Conservation (phyloP, 257 asterid species). For the Verbascum thapsus region DNA sequence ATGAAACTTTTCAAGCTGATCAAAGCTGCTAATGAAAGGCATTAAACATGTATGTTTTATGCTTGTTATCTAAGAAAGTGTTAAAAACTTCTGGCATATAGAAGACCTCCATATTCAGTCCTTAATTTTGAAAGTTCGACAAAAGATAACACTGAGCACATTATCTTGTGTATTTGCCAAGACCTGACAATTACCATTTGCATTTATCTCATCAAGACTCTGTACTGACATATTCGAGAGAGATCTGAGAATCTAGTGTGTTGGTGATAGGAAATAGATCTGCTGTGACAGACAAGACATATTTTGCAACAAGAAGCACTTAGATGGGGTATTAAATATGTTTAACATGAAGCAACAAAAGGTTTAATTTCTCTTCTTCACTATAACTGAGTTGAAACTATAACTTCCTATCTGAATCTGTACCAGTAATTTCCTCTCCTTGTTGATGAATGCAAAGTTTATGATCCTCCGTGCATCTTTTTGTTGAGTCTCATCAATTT, state of each 20-base stretch:
- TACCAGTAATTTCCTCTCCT: constrained; percentile 4
- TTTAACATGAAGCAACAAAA: neutral
- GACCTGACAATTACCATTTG: constrained; percentile 1
- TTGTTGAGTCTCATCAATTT: neutral
- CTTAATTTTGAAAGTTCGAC: neutral
- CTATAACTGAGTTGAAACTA: neutral
- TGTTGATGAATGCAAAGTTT: constrained; percentile 5
- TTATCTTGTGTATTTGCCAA: neutral
- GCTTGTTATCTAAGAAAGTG: constrained; percentile 13
- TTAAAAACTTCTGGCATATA: no score
- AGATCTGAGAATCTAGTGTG: neutral
- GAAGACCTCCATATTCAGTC: constrained; percentile 11
- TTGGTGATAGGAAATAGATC: no score
- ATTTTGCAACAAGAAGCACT: constrained; percentile 5
- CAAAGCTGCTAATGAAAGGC: neutral
- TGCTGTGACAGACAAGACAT: constrained; percentile 6
- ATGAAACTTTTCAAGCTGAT: constrained; percentile 15
- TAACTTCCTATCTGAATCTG: neutral
- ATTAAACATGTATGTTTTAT: neutral
- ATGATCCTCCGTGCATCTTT: neutral
- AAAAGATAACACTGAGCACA: neutral
- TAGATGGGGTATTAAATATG: constrained; percentile 15
- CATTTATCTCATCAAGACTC: constrained; percentile 20
- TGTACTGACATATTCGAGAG: neutral
- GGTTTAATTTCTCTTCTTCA: neutral